Conservation (phyloP, 2,329 filamentous ascomycete genomes). For the Rutstroemia sp. region DNA sequence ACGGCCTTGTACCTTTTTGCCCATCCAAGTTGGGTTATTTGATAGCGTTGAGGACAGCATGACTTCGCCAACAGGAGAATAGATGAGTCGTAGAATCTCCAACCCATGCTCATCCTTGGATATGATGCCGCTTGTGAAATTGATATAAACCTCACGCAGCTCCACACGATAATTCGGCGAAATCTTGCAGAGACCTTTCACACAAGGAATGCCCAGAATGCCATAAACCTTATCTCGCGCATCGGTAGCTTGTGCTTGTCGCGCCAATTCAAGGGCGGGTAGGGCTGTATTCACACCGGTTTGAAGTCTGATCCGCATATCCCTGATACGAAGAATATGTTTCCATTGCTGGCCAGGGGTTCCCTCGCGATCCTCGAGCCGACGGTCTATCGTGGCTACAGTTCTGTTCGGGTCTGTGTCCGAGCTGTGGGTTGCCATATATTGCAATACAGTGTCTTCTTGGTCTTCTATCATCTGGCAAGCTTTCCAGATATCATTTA, state of each 20-base stretch:
- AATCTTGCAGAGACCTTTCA: not conserved
- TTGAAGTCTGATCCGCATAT: not conserved
- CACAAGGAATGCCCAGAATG: conserved; percentile 4
- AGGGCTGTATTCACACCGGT: not conserved
- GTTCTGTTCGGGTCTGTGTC: not conserved
- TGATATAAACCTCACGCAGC: conserved; percentile 1
- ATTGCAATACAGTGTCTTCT: not conserved
- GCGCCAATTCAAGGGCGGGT: conserved; percentile 1
- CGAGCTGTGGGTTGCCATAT: not conserved
- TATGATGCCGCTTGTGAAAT: conserved; percentile 3
- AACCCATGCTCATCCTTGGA: conserved; percentile 3
- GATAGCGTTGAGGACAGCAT: not conserved
- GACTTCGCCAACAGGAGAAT: not conserved
- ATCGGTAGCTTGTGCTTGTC: conserved; percentile 7
- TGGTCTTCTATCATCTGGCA: conserved; percentile 1
- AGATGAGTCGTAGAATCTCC: conserved; percentile 1
- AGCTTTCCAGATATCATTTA: conserved; percentile 4
- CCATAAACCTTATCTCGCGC: conserved; percentile 9
- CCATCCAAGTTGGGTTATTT: not conserved
- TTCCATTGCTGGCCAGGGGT: conserved; percentile 7
- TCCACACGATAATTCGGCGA: conserved; percentile 1
- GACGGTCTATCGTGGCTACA: conserved; percentile 1
- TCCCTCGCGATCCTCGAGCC: conserved; percentile 1
- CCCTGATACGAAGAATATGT: conserved; percentile 4
- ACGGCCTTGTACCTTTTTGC: not conserved